Base-by-base conservation (phyloP, 1,139 yeast genomes). In the Dujonia santamariae region DNA sequence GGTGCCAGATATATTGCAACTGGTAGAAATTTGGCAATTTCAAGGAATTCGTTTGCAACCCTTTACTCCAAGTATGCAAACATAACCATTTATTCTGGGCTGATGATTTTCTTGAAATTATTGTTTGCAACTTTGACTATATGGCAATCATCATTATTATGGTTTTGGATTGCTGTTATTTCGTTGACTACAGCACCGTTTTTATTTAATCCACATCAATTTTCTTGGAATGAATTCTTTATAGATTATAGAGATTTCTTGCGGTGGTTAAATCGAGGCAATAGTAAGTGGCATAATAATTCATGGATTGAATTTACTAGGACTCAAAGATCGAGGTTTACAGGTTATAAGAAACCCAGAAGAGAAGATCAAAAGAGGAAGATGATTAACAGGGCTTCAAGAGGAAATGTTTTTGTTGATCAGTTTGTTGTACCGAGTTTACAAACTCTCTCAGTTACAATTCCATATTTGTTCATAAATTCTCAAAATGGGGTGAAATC, bases 171-270 rank as follows among this genome's bases (percentile, higher is more conserved):
- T 7, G 83, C 94, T 0, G 72, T 83, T 9, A 56, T 79, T 5
- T 80, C 95, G 0, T 59, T 87, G 52, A 76, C 88, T 40, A 59
- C 85, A 30, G 83, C 95, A 0, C 96, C 96, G 2, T 79, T 83
- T 40, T 54, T 87, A 4, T 87, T 84, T 62, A 87, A 87, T 48
- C 96, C 96, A 0, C 95, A 87, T 52, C 95, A 87, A 50, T 87
- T 85, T 54, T 69, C 80, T 1, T 70, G 78, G 56, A 58, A 60
- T 4, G 87, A 82, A 38, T 87, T 82, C 49, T 79, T 85, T 44
- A 51, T 82, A 15, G 96, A 87, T 51, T 87, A 87, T 50, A 58
- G 80, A 27, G 73, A 72, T 22, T 79, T 71, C 38, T 56, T 85
- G 5, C 61, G 71, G 21, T 87, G 96, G 96, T 54, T 87, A 18